phyloP scores from a whole-genome alignment of 2,329 filamentous ascomycete genomes.

The Ambrosiella beaveri region DNA sequence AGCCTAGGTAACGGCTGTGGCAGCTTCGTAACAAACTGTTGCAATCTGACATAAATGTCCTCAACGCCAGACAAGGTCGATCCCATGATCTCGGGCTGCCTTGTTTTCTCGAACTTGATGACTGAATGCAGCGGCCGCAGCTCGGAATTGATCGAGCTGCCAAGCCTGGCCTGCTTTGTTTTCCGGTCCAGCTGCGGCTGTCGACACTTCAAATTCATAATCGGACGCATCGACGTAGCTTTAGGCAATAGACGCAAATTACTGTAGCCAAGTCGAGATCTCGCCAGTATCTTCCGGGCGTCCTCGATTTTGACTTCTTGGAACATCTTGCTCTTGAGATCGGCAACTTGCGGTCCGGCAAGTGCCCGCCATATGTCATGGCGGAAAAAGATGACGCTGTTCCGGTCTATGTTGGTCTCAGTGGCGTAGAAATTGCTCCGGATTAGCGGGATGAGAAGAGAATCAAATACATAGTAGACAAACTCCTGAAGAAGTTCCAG shows the following conservation, averaged over 20 bases:
- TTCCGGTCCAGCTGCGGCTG: conserved; percentile 20
- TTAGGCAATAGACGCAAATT: conserved; percentile 74
- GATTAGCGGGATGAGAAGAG: conserved; percentile 71
- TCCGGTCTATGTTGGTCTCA: conserved; percentile 65
- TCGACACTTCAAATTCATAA: conserved; percentile 67
- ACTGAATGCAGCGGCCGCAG: conserved; percentile 59
- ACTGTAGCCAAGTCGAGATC: conserved; percentile 51
- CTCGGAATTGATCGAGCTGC: conserved; percentile 28
- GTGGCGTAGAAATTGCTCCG: conserved; percentile 87
- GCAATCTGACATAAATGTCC: conserved; percentile 61
- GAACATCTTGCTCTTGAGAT: conserved; percentile 56
- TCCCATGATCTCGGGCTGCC: conserved; percentile 46
- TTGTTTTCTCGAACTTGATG: conserved; percentile 54
- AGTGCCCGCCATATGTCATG: conserved; percentile 79
- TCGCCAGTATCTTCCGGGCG: conserved; percentile 38
- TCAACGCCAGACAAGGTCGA: conserved; percentile 65
- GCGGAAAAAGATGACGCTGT: conserved; percentile 79
- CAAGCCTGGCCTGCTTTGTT: conserved; percentile 13
- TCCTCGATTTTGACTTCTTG: conserved; percentile 50
- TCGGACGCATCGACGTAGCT: conserved; percentile 54
- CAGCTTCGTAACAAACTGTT: conserved; percentile 43
- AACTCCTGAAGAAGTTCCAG: conserved; percentile 68
- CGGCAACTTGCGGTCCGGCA: conserved; percentile 51
- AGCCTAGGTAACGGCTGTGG: conserved; percentile 31
- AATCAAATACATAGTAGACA: conserved; percentile 86